Conservation (phyloP, 2,329 filamentous ascomycete species). For the Samsoniella hepiali region DNA sequence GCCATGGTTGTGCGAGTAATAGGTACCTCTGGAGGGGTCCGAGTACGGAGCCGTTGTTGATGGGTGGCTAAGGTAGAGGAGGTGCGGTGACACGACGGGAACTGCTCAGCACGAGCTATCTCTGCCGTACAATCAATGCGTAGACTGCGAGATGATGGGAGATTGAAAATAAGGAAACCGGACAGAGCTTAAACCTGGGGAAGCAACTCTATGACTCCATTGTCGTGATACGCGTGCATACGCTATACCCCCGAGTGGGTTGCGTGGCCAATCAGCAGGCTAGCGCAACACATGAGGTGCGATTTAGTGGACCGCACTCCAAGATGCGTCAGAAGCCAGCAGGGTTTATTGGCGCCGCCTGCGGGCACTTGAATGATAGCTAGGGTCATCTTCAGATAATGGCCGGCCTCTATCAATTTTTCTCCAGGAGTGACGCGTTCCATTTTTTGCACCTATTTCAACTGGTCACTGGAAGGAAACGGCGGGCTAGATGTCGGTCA, state of each 20-base stretch:
- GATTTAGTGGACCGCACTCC: constrained; percentile 15
- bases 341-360: constrained; percentile 1
- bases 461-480: neutral
- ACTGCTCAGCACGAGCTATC: neutral
- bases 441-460: neutral
- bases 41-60: constrained; percentile 8
- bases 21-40: neutral
- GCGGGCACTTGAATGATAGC: neutral
- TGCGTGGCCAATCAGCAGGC: constrained; percentile 29
- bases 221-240: constrained; percentile 7
- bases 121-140: neutral
- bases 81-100: neutral
- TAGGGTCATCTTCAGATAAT: neutral
- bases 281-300: constrained; percentile 33
- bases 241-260: constrained; percentile 1
- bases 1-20: constrained; percentile 38
- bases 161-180: neutral
- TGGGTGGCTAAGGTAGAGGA: neutral
- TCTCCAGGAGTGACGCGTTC: neutral
- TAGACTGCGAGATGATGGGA: neutral
- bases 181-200: constrained; percentile 1
- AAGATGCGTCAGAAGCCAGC: constrained; percentile 4
- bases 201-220: constrained; percentile 12
- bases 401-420: neutral
- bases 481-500: neutral